Conservation (phyloP, 2,329 filamentous ascomycete genomes). For the Microcyclosporella mali region DNA sequence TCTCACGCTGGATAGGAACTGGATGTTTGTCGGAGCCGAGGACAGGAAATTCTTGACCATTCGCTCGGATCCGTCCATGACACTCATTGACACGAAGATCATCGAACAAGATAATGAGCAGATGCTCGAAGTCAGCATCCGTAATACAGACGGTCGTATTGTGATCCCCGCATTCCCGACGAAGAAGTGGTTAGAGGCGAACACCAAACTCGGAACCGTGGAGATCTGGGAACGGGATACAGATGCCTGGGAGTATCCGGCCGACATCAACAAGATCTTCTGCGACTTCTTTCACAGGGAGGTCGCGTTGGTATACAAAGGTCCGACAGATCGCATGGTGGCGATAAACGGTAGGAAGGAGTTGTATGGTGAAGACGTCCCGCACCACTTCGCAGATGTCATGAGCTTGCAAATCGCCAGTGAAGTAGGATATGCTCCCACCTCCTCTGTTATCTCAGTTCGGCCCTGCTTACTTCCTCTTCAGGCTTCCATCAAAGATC, state of each 20-base stretch:
- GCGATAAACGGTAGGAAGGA: conserved; percentile 51
- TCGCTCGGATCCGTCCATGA: conserved; percentile 56
- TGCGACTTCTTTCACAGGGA: conserved; percentile 50
- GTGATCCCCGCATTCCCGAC: conserved; percentile 52
- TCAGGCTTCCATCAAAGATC: conserved; percentile 48
- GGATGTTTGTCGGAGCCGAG: conserved; percentile 57
- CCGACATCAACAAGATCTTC: conserved; percentile 49
- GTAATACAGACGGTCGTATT: conserved; percentile 38
- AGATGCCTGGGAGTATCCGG: conserved; percentile 50
- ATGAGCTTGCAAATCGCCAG: conserved; percentile 52
- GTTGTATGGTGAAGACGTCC: conserved; percentile 42
- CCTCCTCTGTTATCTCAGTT: too few relatives aligned
- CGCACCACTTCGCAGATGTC: conserved; percentile 55
- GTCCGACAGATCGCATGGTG: conserved; percentile 50
- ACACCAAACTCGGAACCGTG: conserved; percentile 47
- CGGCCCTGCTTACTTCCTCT: too few relatives aligned
- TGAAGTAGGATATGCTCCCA: conserved; percentile 26
- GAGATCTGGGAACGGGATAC: conserved; percentile 56
- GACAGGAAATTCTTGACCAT: conserved; percentile 57
- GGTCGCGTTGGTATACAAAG: conserved; percentile 57
- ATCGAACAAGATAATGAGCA: conserved; percentile 31
- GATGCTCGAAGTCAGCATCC: conserved; percentile 46
- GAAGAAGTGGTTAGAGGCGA: conserved; percentile 46
- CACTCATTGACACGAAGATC: conserved; percentile 53
- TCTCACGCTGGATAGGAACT: conserved; percentile 56